Base-by-base conservation (phyloP, 352 stramenopile genomes). In the Globisporangium abappressorium region DNA sequence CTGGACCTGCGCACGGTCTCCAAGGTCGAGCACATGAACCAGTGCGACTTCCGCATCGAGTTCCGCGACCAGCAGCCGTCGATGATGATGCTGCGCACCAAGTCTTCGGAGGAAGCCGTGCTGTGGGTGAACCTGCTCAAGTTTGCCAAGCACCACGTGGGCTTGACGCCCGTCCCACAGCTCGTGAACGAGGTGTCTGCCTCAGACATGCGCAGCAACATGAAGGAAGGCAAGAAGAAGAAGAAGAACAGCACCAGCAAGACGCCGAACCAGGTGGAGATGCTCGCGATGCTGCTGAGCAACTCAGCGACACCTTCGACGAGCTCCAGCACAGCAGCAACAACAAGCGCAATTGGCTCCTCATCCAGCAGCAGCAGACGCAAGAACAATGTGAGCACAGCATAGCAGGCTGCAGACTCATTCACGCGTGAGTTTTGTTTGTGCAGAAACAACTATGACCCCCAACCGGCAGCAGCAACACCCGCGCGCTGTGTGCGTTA, bases 51-150 rank as follows among this genome's bases (percentile, higher is more conserved):
- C 57, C 85, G 82, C 36, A 34, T 94, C 28, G 79, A 91, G 66
- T 91, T 91, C 69, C 74, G 66, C 7, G 72, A 87, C 51, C 58
- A 67, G 14, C 74, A 71, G 15, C 75, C 72, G 24, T 63, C 71
- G 0, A 82, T 82, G 76, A 80, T 90, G 73, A 69, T 93, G 36
- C 69, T 94, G 64, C 84, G 86, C 30, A 77, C 83, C 14, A 93
- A 90, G 60, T 65, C 51, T 14, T 53, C 75, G 0, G 74, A 89
- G 30, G 84, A 93, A 51, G 75, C 82, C 26, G 82, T 87, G 54
- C 65, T 92, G 41, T 94, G 86, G 86, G 73, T 91, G n/a, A 89
- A 89, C 30, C 57, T 94, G 68, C 68, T 94, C 38, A 78, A 85
- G 57, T 88, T 90, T 34, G 77, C 83, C 22, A 83, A 86, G 68